Conservation (phyloP, 148 eudicot species). For the Selenicereus undatus region DNA sequence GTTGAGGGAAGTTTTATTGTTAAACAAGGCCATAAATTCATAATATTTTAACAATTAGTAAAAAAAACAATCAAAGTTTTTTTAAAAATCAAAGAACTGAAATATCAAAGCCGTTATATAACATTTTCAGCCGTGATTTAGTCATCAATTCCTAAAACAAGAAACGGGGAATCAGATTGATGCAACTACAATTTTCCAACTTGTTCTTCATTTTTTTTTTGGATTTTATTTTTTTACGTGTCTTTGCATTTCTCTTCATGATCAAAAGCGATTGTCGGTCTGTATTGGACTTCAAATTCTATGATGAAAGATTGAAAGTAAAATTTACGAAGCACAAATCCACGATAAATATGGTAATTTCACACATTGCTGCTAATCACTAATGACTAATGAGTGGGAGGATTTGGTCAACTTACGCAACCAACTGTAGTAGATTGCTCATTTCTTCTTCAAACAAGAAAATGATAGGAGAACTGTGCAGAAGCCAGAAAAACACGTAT, state of each 20-base stretch:
- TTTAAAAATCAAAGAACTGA: too few species aligned
- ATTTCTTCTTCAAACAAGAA: neutral
- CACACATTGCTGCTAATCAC: too few species aligned
- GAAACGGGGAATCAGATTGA: neutral
- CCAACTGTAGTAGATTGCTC: neutral
- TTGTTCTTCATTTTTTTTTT: neutral
- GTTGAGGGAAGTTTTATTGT: too few species aligned
- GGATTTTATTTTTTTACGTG: too few species aligned
- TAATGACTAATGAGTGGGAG: too few species aligned
- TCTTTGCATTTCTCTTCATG: neutral
- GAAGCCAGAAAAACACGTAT: neutral
- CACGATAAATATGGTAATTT: neutral
- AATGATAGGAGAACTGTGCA: neutral
- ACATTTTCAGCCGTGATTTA: too few species aligned
- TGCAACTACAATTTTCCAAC: conserved; percentile 15
- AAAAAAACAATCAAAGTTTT: too few species aligned
- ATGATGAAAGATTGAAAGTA: neutral
- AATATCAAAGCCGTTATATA: neutral
- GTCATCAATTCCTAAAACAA: neutral
- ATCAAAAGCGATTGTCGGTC: too few species aligned
- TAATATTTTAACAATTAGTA: too few species aligned
- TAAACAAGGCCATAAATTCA: too few species aligned
- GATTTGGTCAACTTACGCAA: neutral
- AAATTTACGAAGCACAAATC: neutral
- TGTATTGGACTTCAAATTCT: neutral